These are phyloP conservation scores for Drechslerella dactyloides DNA, from an alignment of 2,329 filamentous ascomycete genomes.

Conservation along the genomic window DNA sequence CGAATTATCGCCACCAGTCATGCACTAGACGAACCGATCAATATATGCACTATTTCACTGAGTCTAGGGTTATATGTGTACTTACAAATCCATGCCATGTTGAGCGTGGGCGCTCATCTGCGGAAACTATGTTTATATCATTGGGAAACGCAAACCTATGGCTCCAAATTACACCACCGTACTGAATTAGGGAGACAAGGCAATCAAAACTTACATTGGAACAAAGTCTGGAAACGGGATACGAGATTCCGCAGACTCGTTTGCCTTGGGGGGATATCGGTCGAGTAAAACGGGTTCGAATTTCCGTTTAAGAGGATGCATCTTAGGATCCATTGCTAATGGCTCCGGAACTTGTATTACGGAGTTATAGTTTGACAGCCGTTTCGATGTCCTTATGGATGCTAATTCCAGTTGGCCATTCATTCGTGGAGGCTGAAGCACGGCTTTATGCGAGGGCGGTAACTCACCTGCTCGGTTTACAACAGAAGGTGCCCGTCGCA, in stretches of 20 bases:
- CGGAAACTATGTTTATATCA: constrained; percentile 94
- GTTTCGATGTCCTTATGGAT: constrained; percentile 79
- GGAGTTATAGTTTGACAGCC: constrained; percentile 96
- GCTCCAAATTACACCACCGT: constrained; percentile 11
- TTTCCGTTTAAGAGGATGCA: constrained; percentile 91
- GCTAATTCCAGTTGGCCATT: constrained; percentile 58
- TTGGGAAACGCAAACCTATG: constrained; percentile 88
- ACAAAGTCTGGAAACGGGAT: constrained; percentile 95
- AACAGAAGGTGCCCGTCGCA: constrained; percentile 81
- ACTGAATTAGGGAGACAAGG: neutral
- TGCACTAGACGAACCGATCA: constrained; percentile 63
- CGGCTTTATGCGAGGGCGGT: neutral
- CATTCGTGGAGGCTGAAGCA: constrained; percentile 12
- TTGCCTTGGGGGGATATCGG: constrained; percentile 82
- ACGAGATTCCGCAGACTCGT: constrained; percentile 78
- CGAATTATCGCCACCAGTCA: constrained; percentile 91
- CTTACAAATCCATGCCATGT: constrained; percentile 90
- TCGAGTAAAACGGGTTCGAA: constrained; percentile 97
- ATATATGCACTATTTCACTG: constrained; percentile 10
- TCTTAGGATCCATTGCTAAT: constrained; percentile 83
- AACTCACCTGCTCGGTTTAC: constrained; percentile 72
- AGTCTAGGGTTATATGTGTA: constrained; percentile 4
- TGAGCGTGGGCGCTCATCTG: constrained; percentile 89
- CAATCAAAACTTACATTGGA: constrained; percentile 69
- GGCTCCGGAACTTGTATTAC: constrained; percentile 94